Base-by-base conservation (phyloP, 768 basidiomycete genomes). In the Phanerochaete carnosa region DNA sequence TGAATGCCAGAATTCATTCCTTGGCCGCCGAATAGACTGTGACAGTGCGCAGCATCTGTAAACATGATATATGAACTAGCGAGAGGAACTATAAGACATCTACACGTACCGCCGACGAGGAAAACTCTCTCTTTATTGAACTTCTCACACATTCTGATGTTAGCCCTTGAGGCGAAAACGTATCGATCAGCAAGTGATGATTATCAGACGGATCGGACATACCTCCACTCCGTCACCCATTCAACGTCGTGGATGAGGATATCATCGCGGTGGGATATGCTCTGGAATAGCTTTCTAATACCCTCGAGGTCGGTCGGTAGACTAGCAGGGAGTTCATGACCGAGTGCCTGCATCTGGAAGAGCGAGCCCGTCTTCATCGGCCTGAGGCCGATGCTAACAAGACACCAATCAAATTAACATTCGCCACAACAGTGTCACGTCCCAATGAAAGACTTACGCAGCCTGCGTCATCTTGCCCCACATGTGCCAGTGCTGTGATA, bases 1-100 rank as follows among this genome's bases (percentile, higher is more conserved):
- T 69, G 68, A 9, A 73, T 59, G 33, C 70, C 66, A 12, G 67
- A 64, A 60, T 74, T 74, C 43, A 72, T 55, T 2, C 73, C 73
- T 57, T 73, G 79, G 1, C 74, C 79, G n/a, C 80, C 80, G 8
- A 72, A 71, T 16, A 78, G 78, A 30, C 74, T 74, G 58, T 81
- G 80, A 25, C 76, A 70, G 58, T 84, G 83, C 0, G 79, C 81
- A 25, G 79, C 76, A 63, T 84, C 83, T 84, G 57, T 16, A 19
- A 12, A 35, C n/a, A 55, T 57, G 1, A 52, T 25, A 39, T 6
- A 25, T 5, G 13, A 11, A 15, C 2, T 35, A 22, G 43, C 32
- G 29, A 1, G 23, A 26, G 22, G 51, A 28, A 53, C 15, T 28
- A 35, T 9, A 15, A 8, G 49, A 53, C 32, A 66, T 8, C 3